phyloP scores from a whole-genome alignment of 2,329 filamentous ascomycete genomes.

The Colletotrichum lindemuthianum region DNA sequence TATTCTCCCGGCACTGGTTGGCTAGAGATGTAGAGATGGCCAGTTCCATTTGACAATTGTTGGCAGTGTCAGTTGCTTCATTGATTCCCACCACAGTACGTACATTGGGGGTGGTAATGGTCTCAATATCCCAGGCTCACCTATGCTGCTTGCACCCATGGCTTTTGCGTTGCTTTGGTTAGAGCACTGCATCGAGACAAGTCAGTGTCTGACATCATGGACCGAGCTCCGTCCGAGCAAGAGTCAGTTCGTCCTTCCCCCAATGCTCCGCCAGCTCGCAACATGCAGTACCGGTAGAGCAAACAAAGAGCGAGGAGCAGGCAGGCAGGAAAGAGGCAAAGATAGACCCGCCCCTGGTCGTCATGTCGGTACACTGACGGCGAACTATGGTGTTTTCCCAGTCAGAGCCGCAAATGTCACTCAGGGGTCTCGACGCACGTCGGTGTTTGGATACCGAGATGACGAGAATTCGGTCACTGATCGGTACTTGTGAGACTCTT shows the following conservation, averaged over 20 bases:
- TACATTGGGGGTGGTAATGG: background rate
- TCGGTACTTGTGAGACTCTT: constrained; percentile 10
- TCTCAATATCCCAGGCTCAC: background rate
- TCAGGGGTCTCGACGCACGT: constrained; percentile 18
- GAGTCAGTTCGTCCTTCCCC: background rate
- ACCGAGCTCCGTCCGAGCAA: constrained; percentile 30
- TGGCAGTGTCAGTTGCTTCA: constrained; percentile 9
- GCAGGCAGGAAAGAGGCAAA: constrained; percentile 1
- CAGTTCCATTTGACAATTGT: background rate
- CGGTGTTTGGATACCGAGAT: constrained; percentile 10
- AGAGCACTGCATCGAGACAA: background rate
- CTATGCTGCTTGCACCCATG: too few species aligned
- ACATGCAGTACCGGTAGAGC: background rate
- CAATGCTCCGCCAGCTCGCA: too few species aligned
- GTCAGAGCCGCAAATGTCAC: constrained; percentile 33
- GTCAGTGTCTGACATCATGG: constrained; percentile 34
- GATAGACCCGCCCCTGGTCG: constrained; percentile 17
- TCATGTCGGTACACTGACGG: constrained; percentile 13
- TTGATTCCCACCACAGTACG: background rate
- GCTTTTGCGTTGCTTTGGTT: too few species aligned
- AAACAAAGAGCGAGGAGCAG: background rate
- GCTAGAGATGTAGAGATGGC: too few species aligned
- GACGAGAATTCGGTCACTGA: background rate
- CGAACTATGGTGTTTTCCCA: constrained; percentile 23
- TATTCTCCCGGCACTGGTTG: background rate